Evolutionary conservation across 306 rosid genomes (phyloP).

Genomic region (Gynostemma pentaphyllum): DNA sequence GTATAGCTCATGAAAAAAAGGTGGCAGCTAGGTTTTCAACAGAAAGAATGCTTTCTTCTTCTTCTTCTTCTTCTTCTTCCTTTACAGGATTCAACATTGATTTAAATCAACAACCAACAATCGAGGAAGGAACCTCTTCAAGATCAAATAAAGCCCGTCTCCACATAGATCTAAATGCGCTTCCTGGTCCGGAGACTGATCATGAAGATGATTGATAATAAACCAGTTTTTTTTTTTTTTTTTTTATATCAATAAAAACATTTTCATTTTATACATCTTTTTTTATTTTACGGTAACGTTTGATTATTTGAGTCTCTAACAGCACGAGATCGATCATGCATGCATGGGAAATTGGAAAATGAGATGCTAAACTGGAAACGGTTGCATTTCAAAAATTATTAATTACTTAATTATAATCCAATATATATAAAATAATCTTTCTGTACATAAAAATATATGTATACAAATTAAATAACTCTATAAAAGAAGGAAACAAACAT

Average conservation of each 20-base stretch:
- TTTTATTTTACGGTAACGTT: no score
- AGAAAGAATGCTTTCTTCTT: no score
- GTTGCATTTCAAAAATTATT: not conserved
- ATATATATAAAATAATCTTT: no score
- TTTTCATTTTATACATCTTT: no score
- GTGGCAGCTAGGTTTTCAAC: not conserved
- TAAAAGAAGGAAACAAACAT: no score
- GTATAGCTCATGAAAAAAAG: conserved; percentile 1
- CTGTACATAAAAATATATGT: not conserved
- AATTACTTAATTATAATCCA: not conserved
- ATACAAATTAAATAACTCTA: not conserved
- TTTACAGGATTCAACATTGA: not conserved
- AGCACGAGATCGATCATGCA: no score
- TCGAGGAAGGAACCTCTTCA: not conserved
- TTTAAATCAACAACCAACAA: not conserved
- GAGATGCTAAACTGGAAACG: not conserved
- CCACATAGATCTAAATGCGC: not conserved
- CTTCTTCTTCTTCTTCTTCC: not conserved
- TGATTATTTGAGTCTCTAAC: no score
- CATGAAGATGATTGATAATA: not conserved
- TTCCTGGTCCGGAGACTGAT: not conserved
- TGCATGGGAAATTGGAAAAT: conserved; percentile 1
- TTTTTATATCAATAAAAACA: not conserved
- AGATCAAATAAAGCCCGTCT: not conserved
- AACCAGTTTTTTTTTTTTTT: not conserved